Base-by-base conservation (phyloP, 148 eudicot genomes). In the Amaranthus palmeri region DNA sequence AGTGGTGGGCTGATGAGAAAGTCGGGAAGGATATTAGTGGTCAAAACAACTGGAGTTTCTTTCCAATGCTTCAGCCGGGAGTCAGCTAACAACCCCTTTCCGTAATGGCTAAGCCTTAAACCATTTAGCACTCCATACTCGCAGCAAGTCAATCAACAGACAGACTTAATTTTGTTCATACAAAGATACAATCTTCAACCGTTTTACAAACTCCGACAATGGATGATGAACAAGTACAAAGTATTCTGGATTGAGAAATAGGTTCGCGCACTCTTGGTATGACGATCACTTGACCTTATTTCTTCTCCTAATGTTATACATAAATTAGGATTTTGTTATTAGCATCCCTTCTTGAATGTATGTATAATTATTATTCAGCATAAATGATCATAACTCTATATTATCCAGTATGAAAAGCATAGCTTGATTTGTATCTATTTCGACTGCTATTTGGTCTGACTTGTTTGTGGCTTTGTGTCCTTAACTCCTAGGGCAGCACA, bases 1-100 rank as follows among this genome's bases (percentile, higher is more conserved):
- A 83, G 47, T 92, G 97, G 97, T 89, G 97, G 97, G 84, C 86
- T 12, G 87, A 83, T 54, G 92, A 84, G 61, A 82, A 82, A 70
- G 78, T 74, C 10, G 85, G 75, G 54, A 81, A 79, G 72, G 92
- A 86, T 43, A 60, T 68, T 53, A 85, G 74, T 60, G 74, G 86
- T 52, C 81, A 81, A 47, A 81, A 84, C 60, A 82, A 83, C 74
- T 95, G 99, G 99, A 88, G 89, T 55, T 95, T 95, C 82, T 87
- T 88, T 68, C 98, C 96, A 36, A 67, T 88, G 88, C 76, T 86
- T 73, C 90, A 87, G 70, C 82, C 92, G 66, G 88, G 85, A 55
- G 83, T 85, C 77, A 85, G 89, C 81, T 90, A 68, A 89, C 58
- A 65, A 17, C 50, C 17, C 12, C 70, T 51, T 42, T 18, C 6